Conservation (phyloP, 2,329 filamentous ascomycete species). For the Monosporascus ibericus region DNA sequence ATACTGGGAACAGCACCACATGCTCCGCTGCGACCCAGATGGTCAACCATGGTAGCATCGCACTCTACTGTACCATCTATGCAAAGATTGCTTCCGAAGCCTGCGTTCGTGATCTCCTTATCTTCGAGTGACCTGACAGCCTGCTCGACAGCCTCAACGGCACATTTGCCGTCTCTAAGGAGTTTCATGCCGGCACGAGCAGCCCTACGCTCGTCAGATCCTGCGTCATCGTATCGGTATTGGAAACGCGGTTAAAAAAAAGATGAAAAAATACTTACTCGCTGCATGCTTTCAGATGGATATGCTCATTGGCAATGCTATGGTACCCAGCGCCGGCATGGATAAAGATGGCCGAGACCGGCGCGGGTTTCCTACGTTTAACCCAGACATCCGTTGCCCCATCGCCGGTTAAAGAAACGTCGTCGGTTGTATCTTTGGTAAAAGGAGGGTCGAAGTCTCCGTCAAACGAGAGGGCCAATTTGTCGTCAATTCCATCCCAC, state of each 20-base stretch:
- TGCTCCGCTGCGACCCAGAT: slow-evolving; percentile 84
- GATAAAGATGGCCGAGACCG: slow-evolving; percentile 70
- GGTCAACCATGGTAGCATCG: slow-evolving; percentile 89
- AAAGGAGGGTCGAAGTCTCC: background rate
- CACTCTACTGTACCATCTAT: slow-evolving; percentile 90
- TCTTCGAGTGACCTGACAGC: slow-evolving; percentile 87
- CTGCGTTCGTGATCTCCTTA: slow-evolving; percentile 91
- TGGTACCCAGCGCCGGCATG: slow-evolving; percentile 96
- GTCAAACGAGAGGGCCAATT: too few relatives aligned
- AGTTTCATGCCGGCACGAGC: slow-evolving; percentile 78
- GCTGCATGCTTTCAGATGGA: slow-evolving; percentile 80
- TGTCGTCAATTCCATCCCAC: too few relatives aligned
- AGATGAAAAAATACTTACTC: slow-evolving; percentile 54
- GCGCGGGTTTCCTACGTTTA: slow-evolving; percentile 25
- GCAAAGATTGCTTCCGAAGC: slow-evolving; percentile 89
- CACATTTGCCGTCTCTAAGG: slow-evolving; percentile 69
- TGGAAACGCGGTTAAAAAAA: background rate
- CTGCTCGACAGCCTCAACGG: slow-evolving; percentile 83
- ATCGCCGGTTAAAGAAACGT: slow-evolving; percentile 21
- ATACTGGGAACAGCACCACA: slow-evolving; percentile 85
- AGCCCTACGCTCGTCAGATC: slow-evolving; percentile 50
- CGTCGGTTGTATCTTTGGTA: slow-evolving; percentile 6
- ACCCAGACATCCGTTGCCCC: slow-evolving; percentile 35
- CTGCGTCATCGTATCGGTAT: too few relatives aligned
- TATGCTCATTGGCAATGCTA: slow-evolving; percentile 74